phyloP scores from a whole-genome alignment of 2,329 filamentous ascomycete genomes.

The Monascus ruber region DNA sequence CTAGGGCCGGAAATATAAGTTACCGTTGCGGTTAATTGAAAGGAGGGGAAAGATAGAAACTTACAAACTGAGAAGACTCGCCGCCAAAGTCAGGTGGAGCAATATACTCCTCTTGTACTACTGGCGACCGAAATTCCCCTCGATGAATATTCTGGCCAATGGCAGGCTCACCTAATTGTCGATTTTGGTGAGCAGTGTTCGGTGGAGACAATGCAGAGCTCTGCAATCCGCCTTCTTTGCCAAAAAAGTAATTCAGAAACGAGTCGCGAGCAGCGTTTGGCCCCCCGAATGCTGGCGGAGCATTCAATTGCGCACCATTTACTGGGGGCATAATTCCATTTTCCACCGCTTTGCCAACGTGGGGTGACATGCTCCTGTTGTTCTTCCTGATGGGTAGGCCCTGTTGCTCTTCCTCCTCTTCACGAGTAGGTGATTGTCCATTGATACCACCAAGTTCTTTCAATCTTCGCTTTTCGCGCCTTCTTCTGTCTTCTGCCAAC shows the following conservation, averaged over 20 bases:
- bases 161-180: constrained; percentile 70
- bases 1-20: constrained; percentile 10
- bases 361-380: constrained; percentile 71
- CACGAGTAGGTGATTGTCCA: constrained; percentile 52
- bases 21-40: neutral
- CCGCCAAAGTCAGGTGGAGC: constrained; percentile 27
- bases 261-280: constrained; percentile 65
- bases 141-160: constrained; percentile 65
- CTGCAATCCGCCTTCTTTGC: constrained; percentile 66
- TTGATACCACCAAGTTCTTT: constrained; percentile 74
- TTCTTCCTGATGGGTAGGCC: constrained; percentile 51
- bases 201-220: constrained; percentile 33
- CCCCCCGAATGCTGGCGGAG: constrained; percentile 51
- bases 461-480: constrained; percentile 67
- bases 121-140: constrained; percentile 38
- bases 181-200: constrained; percentile 29
- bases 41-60: constrained; percentile 13
- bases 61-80: constrained; percentile 38
- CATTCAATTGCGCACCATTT: constrained; percentile 53
- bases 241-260: constrained; percentile 97
- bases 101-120: constrained; percentile 35
- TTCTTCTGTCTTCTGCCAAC: constrained; percentile 73
- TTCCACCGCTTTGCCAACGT: constrained; percentile 50
- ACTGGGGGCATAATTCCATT: constrained; percentile 57
- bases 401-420: constrained; percentile 54